Evolutionary conservation across 108 stramenopile genomes (phyloP).

Genomic region (Pseudonitzschia delicatissima): DNA sequence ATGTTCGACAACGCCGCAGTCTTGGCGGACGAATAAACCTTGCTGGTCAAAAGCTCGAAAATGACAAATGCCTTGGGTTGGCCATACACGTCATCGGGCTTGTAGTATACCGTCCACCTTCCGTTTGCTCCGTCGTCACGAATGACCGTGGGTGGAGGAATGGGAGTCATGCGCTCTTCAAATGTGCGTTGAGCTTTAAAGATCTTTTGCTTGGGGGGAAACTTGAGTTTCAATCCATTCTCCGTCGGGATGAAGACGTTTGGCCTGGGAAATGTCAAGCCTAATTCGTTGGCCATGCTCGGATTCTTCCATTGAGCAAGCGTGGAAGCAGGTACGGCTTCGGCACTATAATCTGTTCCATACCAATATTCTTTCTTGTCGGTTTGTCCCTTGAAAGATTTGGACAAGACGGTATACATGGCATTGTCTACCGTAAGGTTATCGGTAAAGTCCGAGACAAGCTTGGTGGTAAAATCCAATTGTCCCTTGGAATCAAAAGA

Average conservation of each 20-base stretch:
- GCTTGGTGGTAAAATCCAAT: conserved; percentile 43
- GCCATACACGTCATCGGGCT: conserved; percentile 75
- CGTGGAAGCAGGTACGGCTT: conserved; percentile 47
- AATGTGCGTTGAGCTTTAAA: conserved; percentile 39
- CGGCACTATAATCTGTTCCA: conserved; percentile 69
- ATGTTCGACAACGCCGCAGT: conserved; percentile 64
- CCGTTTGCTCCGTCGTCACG: conserved; percentile 77
- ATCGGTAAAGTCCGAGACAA: conserved; percentile 36
- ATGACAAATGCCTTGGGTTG: conserved; percentile 80
- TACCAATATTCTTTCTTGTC: conserved; percentile 76
- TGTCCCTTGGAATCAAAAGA: conserved; percentile 53
- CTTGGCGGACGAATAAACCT: conserved; percentile 52
- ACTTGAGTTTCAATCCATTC: conserved; percentile 61
- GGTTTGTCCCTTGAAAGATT: conserved; percentile 66
- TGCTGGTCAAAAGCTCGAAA: conserved; percentile 65
- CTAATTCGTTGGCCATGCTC: conserved; percentile 6
- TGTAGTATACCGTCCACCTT: conserved; percentile 81
- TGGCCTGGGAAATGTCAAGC: conserved; percentile 57
- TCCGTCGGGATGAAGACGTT: conserved; percentile 81
- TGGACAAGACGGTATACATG: conserved; percentile 68
- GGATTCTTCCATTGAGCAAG: conserved; percentile 58
- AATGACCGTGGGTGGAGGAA: conserved; percentile 64
- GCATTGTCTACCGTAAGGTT: conserved; percentile 69
- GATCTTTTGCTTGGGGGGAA: conserved; percentile 25
- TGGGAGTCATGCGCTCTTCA: conserved; percentile 67